A percentile compares a stretch with the other conserved stretches of the same genome.
These are phyloP conservation scores for Cenchrus americanus DNA, from an alignment of 176 grass and related monocot species.

Conservation along the genomic window DNA sequence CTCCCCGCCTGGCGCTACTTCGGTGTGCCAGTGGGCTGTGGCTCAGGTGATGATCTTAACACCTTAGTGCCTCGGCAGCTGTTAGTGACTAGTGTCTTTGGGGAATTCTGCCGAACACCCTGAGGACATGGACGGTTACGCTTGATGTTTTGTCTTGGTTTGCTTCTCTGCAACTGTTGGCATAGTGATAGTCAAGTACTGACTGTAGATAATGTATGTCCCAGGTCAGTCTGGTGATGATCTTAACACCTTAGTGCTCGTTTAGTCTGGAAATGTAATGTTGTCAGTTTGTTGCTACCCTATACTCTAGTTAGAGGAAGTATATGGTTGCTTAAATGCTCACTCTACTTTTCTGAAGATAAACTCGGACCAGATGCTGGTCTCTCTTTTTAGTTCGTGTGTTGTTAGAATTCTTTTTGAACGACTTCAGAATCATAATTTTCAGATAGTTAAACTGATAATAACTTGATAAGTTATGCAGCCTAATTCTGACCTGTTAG, in stretches of 20 bases:
- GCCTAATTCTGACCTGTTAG: background rate
- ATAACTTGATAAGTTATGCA: background rate
- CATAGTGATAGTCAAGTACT: background rate
- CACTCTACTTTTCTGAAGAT: background rate
- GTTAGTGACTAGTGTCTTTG: background rate
- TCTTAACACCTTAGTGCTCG: background rate
- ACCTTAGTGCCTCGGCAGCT: too few species aligned
- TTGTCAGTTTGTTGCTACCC: background rate
- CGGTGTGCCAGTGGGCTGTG: too few species aligned
- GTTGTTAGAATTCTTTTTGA: background rate
- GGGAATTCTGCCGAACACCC: slow-evolving; percentile 2
- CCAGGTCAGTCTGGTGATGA: background rate
- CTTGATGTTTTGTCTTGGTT: background rate
- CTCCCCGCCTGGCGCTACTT: background rate
- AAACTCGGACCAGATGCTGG: background rate
- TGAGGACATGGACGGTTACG: background rate
- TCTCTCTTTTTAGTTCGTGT: background rate
- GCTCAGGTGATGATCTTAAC: too few species aligned
- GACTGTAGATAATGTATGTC: background rate
- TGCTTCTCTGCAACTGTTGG: background rate
- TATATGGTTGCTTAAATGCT: background rate
- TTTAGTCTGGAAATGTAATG: background rate
- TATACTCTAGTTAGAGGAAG: background rate
- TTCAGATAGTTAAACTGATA: background rate
- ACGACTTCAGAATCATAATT: background rate